Base-by-base conservation (phyloP, 805 yeast genomes). In the Wickerhamomyces xylosicus region DNA sequence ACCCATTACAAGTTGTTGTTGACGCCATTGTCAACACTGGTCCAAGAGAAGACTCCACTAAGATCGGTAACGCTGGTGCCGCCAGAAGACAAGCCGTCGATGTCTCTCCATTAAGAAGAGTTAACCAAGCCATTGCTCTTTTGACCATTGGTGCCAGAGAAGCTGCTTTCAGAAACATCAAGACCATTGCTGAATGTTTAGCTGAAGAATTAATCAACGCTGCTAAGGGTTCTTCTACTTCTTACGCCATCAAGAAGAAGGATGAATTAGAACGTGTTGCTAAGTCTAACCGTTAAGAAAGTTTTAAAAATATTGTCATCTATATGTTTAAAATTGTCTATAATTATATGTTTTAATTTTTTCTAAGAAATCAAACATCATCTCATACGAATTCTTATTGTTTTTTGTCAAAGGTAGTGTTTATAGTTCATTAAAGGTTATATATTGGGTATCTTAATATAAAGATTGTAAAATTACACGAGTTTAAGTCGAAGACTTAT, bases 231-330 rank as follows among this genome's bases (percentile, higher is more conserved):
- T 92, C 98, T 63, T 89, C 99, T 58, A 94, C 97, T 71, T 92
- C 98, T 66, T 94, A 89, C 72, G 98, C 98, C 63, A 94, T 92
- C 79, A 92, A 92, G 94, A 92, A 92, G 98, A 92, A 92, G 95
- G 99, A 92, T 73, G 99, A 92, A 82, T 85, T 92, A 72, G 99
- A 92, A 83, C 95, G 99, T 85, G 99, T 92, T 73, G 99, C 99
- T 70, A 92, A 92, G 78, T 90, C 98, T 71, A 92, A 92, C 95
- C 98, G 99, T 87, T 92, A 92, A 83, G 59, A 39, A 46, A 44
- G 38, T 43, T 45, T 38, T 40, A 33, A 36, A 25, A 25, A 25
- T 25, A 25, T 25, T 25, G 29, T 25, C 29, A 8, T 25, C 29
- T 25, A 7, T 25, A 25, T 25, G 14, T 25, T 25, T 36, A 17